Percentiles rank a stretch among this genome's conserved stretches.
Evolutionary conservation across 805 yeast species (phyloP).

Genomic region (Metschnikowia corniflorae): DNA sequence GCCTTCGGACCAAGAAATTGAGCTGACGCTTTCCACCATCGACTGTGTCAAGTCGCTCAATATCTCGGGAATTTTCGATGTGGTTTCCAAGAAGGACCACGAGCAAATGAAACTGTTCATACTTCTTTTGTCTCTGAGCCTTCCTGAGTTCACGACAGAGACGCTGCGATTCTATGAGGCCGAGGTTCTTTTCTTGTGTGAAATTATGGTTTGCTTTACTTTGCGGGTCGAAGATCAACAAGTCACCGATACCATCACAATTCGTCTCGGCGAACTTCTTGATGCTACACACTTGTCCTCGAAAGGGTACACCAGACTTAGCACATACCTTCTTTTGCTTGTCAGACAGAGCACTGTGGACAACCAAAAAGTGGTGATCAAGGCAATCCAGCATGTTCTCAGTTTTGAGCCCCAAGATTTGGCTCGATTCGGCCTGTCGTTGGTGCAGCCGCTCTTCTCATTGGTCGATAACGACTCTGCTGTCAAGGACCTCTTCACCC

Average conservation of each 20-base stretch:
- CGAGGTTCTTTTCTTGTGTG: conserved; percentile 47
- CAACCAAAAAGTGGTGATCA: conserved; percentile 9
- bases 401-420: conserved; percentile 41
- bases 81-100: conserved; percentile 37
- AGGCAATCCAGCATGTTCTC: conserved; percentile 21
- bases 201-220: conserved; percentile 37
- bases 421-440: conserved; percentile 42
- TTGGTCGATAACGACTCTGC: conserved; percentile 42
- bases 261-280: conserved; percentile 13
- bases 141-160: conserved; percentile 27
- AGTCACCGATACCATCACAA: conserved; percentile 18
- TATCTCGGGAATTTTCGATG: conserved; percentile 52
- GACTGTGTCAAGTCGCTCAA: conserved; percentile 79
- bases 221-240: conserved; percentile 26
- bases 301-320: conserved; percentile 39
- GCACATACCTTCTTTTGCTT: conserved; percentile 51
- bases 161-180: conserved; percentile 43
- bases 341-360: conserved; percentile 31
- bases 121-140: conserved; percentile 23
- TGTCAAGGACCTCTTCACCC: conserved; percentile 29
- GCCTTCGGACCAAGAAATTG: conserved; percentile 92
- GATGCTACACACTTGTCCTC: conserved; percentile 23
- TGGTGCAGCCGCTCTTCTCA: conserved; percentile 48
- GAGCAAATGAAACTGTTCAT: conserved; percentile 39
- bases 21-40: conserved; percentile 73